Evolutionary conservation across 164 flowering plant genomes (phyloP), one percentile per base, ranked within the genome.

Genomic region (Sedum album): DNA sequence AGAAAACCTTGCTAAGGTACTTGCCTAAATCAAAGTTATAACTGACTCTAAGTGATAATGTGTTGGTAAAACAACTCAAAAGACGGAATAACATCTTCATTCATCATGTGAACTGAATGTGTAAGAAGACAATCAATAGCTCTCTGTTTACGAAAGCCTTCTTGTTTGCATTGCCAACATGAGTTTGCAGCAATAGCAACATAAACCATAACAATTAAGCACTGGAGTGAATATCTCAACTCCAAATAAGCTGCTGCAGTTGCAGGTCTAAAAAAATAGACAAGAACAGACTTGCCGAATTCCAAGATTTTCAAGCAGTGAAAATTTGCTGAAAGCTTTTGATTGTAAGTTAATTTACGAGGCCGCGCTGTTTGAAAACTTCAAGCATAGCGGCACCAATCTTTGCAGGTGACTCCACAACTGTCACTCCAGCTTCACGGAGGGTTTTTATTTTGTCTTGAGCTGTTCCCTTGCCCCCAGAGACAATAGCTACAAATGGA

Each of bases 381-480:
- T 91, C 96, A 51, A 84, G 83, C 98, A 94, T 94, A 25, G 96
- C 83, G 2, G 67, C 64, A 18, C 98, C 98, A 51, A 94, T 88
- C 77, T 94, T 87, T 4, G 98, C 98, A 4, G 98, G 98, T 61
- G 99, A 94, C 72, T 94, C 97, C 0, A 91, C 96, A 60, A 94
- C 99, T 6, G 93, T 91, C 10, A 85, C 99, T 31, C 99, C 99
- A 61, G 90, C 95, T 78, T 86, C 99, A 68, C 84, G 78, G 0
- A 94, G 87, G 53, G 91, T 85, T 81, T 86, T 86, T 77, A 94
- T 94, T 73, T 94, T 94, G 84, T 88, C 99, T 73, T 91, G 99
- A 25, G 99, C 99, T n/a, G 99, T 94, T 39, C 99, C 99, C 73
- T 94, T 94, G 23, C 99, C 98, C 13, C 98, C 98, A 21, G 98